Evolutionary conservation across 352 stramenopile genomes (phyloP), one percentile per base, ranked within the genome.

Genomic region (Phytophthora ramorum): DNA sequence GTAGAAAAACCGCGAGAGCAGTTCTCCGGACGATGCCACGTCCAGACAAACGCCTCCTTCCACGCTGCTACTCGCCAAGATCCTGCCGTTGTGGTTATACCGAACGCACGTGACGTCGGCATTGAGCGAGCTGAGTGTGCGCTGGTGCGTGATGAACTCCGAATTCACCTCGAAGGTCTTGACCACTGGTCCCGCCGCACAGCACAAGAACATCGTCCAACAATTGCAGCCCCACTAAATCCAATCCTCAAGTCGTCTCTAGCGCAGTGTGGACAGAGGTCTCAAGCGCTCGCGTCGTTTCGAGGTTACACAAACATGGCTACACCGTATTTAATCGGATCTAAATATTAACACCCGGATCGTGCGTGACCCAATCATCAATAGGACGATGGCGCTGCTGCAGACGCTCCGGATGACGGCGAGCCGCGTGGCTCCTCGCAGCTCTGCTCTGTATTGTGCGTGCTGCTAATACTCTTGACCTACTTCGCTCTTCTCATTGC

Each of bases 1-100:
- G 45, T 75, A 83, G 55, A 89, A 92, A 38, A 92, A 90, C 24
- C 77, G 66, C 24, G 83, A 92, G 7, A 92, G 64, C 32, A 90
- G 56, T 45, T 90, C 83, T 9, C 80, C 79, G 0, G 83, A 86
- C 0, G 69, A 57, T 2, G 83, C 76, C 13, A 90, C 79, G 41
- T 89, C 71, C 16, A 90, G 43, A 48, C 71, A 90, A 34, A 92
- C 88, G 1, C 69, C 76, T 12, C 83, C 81, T 44, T 92, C 79
- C 24, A 83, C 69, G 32, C 77, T 87, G 35, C 71, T 87, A 60
- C 81, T 90, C 43, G 73, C 83, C 32, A 92, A 69, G 55, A 92
- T 90, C 55, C 83, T 81, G 24, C 83, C 81, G 40, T 92, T 90
- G 71, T 90, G 81, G 52, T 87, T 92, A 54, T 83, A 92, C 12